Evolutionary conservation across 305 asterid genomes (phyloP).

Genomic region (Solanum hybrid): DNA sequence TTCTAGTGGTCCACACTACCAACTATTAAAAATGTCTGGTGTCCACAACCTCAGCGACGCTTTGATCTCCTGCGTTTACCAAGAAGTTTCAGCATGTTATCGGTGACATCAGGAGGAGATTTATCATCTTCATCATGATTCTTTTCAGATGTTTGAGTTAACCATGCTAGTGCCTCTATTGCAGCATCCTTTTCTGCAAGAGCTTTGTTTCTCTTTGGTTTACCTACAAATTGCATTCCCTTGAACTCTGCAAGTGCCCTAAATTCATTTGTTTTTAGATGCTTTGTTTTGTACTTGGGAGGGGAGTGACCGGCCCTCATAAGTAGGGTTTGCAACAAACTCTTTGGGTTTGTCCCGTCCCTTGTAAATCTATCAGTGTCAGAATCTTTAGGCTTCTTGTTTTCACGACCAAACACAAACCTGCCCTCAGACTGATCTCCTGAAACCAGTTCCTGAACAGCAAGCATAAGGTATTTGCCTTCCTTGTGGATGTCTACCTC

Average conservation of each 20-base stretch:
- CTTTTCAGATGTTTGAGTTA: slow-evolving; percentile 71
- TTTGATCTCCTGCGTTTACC: slow-evolving; percentile 63
- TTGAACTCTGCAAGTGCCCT: slow-evolving; percentile 86
- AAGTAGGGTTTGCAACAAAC: slow-evolving; percentile 85
- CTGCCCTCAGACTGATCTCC: slow-evolving; percentile 91
- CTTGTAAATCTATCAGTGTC: slow-evolving; percentile 63
- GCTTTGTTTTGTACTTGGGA: slow-evolving; percentile 92
- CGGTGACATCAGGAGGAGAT: slow-evolving; percentile 70
- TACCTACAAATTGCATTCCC: slow-evolving; percentile 98
- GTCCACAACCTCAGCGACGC: slow-evolving; percentile 30
- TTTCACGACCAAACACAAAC: slow-evolving; percentile 89
- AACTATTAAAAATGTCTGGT: background rate
- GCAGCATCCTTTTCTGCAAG: slow-evolving; percentile 98
- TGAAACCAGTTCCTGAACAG: slow-evolving; percentile 80
- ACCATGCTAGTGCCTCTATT: slow-evolving; percentile 86
- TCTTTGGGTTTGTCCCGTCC: slow-evolving; percentile 91
- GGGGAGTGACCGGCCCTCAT: slow-evolving; percentile 98
- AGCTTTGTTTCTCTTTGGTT: slow-evolving; percentile 72
- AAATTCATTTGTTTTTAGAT: slow-evolving; percentile 87
- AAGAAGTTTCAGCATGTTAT: slow-evolving; percentile 84
- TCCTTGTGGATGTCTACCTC: slow-evolving; percentile 75
- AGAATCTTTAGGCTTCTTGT: slow-evolving; percentile 46
- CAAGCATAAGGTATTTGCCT: slow-evolving; percentile 89
- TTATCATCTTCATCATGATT: slow-evolving; percentile 30
- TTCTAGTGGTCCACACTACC: background rate